Base-by-base conservation (phyloP, 2,329 filamentous ascomycete species). In the Fusarium anguioides region DNA sequence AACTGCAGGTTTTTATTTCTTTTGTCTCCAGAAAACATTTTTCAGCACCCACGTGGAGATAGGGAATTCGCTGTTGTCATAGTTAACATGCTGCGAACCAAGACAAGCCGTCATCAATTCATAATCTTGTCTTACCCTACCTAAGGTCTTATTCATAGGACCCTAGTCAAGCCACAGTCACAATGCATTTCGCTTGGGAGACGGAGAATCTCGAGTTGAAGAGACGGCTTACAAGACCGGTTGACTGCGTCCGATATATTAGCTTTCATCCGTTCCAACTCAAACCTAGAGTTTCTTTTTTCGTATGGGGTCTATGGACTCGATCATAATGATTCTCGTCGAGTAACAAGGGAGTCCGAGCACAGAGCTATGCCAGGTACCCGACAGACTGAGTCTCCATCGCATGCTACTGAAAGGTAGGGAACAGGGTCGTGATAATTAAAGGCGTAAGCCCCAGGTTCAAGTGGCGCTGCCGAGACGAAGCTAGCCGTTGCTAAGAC, bases 391-490 rank as follows among this genome's bases (percentile, higher is more conserved):
- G 18, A 49, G 18, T 49, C 46, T 42, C 24, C 37, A 45, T 49
- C 35, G 45, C 49, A 68, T 66, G 65, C 64, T 50, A 61, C 23
- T 27, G 54, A 57, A 29, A 4, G 47, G 45, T 47, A 63, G 54
- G 60, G 62, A 60, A 53, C 58, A 66, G 59, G 69, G 64, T 39
- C 41, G 37, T 58, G 59, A 64, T 71, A 64, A 70, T 74, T 70
- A 75, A 75, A 74, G 73, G 74, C 64, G 48, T 67, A 60, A 69
- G 64, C 67, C 63, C 51, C 53, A 55, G 62, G 62, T 64, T 57
- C 56, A 56, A 57, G 62, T 67, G 66, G 61, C 69, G 59, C 66
- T 50, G 37, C 59, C 66, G 64, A 75, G 74, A 74, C 64, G 60
- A 66, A 58, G 39, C 60, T 57, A 68, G 24, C 37, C 26, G 33